A percentile compares a stretch with the other conserved stretches of the same genome.
These are phyloP conservation scores for Galerina marginata DNA, from an alignment of 768 basidiomycete genomes.

Conservation along the genomic window DNA sequence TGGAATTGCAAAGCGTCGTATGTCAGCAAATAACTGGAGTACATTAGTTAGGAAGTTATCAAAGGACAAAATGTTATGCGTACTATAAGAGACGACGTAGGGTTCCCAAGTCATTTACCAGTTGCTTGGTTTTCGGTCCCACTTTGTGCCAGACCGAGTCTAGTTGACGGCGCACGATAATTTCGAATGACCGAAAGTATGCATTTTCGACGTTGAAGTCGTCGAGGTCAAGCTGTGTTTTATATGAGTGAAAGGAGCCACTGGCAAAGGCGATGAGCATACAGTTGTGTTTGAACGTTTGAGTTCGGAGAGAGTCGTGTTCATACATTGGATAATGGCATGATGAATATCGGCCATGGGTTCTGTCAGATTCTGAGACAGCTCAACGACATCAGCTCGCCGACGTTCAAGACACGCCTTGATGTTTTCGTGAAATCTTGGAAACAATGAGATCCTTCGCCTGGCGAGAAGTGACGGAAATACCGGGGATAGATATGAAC, in stretches of 20 bases:
- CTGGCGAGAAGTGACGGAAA: constrained; percentile 3
- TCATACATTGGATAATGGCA: constrained; percentile 94
- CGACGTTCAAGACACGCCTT: constrained; percentile 82
- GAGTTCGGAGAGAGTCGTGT: constrained; percentile 83
- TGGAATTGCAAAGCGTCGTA: constrained; percentile 93
- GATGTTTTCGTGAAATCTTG: constrained; percentile 89
- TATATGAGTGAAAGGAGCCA: background rate
- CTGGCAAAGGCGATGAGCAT: constrained; percentile 32
- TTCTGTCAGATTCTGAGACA: constrained; percentile 85
- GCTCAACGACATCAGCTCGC: constrained; percentile 89
- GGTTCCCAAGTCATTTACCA: constrained; percentile 87
- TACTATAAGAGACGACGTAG: constrained; percentile 84
- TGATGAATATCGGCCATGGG: constrained; percentile 92
- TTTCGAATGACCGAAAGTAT: constrained; percentile 92
- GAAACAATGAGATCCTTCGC: background rate
- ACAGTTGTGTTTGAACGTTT: constrained; percentile 80
- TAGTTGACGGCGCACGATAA: constrained; percentile 84
- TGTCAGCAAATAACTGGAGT: constrained; percentile 75
- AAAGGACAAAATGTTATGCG: constrained; percentile 28
- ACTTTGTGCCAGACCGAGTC: constrained; percentile 98
- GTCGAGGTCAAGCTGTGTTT: constrained; percentile 83
- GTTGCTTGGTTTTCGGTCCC: constrained; percentile 88
- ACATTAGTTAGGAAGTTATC: background rate
- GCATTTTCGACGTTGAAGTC: constrained; percentile 92
- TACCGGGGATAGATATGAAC: constrained; percentile 94